Base-by-base conservation (phyloP, 2,329 filamentous ascomycete genomes). In the Fusarium ambrosium region DNA sequence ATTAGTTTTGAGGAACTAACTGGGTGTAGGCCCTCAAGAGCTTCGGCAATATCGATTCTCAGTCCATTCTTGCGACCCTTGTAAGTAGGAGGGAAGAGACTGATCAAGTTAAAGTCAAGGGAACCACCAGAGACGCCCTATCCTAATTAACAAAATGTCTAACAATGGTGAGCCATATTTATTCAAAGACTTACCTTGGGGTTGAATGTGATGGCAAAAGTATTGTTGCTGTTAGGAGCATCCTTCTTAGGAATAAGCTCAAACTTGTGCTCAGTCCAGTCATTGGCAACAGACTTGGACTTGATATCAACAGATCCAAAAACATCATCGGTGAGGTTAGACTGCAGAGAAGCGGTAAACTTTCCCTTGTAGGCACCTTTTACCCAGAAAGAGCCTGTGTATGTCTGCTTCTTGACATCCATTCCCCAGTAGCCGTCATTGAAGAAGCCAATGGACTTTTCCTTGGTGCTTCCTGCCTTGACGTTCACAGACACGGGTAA, bases 361-460 rank as follows among this genome's bases (percentile, higher is more conserved):
- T 80, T 73, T 14, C 87, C 86, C 9, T 82, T 78, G 75, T 88
- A 88, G 2, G 80, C 81, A 13, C 87, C 89, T 64, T 85, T 86
- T 34, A 91, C 86, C 79, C 87, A 87, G 79, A 89, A 88, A 9
- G 86, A 89, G 13, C 86, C 87, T 3, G 82, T 85, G 75, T 89
- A 88, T 43, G 81, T 85, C 29, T 81, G 77, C 70, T 85, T 80
- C 76, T 86, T 86, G 24, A 89, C 86, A 36, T 86, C 85, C 73
- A 91, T 90, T 29, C 89, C 89, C 88, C 88, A 90, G 80, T 86
- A 91, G 0, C 89, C 89, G 6, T 86, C 84, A 73, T 91, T 91
- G 34, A 80, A 77, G 64, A 90, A 81, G 8, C 89, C 89, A 58
- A 87, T 79, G 39, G 68, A 68, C 48, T 80, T 79, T 5, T 80